These are phyloP conservation scores for Penicillium sp. DNA, from an alignment of 2,329 filamentous ascomycete genomes.

Conservation along the genomic window DNA sequence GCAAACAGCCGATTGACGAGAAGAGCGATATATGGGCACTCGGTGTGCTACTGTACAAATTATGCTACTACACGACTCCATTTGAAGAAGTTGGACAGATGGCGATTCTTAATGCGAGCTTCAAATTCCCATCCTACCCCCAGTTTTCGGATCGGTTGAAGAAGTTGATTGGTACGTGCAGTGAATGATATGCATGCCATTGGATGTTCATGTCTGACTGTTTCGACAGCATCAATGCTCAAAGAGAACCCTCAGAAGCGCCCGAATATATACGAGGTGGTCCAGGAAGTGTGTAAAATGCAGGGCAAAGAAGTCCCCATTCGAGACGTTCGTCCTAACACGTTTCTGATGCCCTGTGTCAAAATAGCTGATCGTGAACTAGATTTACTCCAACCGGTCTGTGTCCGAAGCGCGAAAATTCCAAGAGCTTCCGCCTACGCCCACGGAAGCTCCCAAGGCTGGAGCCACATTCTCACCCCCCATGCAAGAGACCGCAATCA, in stretches of 20 bases:
- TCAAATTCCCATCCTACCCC: constrained; percentile 85
- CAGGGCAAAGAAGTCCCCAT: constrained; percentile 82
- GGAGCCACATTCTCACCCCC: constrained; percentile 81
- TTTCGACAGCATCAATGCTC: constrained; percentile 73
- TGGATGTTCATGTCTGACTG: constrained; percentile 20
- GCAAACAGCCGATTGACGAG: constrained; percentile 94
- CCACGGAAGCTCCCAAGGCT: constrained; percentile 61
- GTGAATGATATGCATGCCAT: neutral
- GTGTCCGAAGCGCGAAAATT: constrained; percentile 62
- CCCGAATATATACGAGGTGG: constrained; percentile 91
- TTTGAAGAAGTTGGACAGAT: constrained; percentile 98
- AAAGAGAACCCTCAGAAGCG: constrained; percentile 74
- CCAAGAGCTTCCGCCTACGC: constrained; percentile 58
- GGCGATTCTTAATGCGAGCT: constrained; percentile 93
- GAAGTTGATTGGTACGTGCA: constrained; percentile 73
- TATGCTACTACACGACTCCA: constrained; percentile 98
- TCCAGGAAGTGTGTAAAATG: constrained; percentile 84
- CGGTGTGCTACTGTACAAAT: constrained; percentile 91
- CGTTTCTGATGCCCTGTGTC: neutral
- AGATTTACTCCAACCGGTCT: constrained; percentile 70
- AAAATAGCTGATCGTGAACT: constrained; percentile 12
- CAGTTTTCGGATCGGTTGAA: constrained; percentile 87
- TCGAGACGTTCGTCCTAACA: constrained; percentile 68
- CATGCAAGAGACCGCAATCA: constrained; percentile 64
- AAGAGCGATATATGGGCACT: constrained; percentile 99